Base-by-base conservation (phyloP, 805 yeast genomes). In the Kodamaea fukazawae region DNA sequence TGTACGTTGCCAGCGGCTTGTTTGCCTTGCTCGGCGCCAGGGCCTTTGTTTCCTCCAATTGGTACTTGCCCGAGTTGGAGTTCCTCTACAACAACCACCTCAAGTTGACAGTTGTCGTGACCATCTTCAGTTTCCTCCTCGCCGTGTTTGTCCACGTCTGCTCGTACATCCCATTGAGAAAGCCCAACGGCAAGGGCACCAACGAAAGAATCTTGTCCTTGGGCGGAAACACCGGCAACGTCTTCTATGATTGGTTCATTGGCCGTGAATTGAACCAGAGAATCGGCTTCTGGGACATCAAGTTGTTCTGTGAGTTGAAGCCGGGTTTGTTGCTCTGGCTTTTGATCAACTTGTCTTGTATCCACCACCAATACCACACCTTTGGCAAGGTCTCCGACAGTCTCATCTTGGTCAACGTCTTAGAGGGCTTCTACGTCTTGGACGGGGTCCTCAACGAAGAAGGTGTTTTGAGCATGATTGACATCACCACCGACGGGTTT, bases 221-320 rank as follows among this genome's bases (percentile, higher is more conserved):
- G 29, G 93, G 93, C 32, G 99, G 99, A 2, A 91, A 91, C 63
- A 73, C 95, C 0, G 86, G 87, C 0, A 80, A 76, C 48, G 49
- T 63, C 0, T 50, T 91, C 7, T 91, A 86, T 57, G 96, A 93
- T 56, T 90, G 96, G 97, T 93, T 89, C 57, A 89, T 93, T 57
- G 99, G 99, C 22, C 79, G 99, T 44, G 98, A 91, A 64, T 71
- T 93, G 55, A 93, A 93, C 59, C 99, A 98, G 18, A 74, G 98
- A 51, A 68, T 86, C 43, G 93, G 95, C 1, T 54, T 75, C 0
- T 79, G 90, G 73, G 99, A 93, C 58, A 79, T 93, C 60, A 93
- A 93, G 65, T 63, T 89, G 50, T 93, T 86, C 54, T 86, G 96
- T 61, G 99, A 93, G 61, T 75, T 93, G 60, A 79, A 96, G 54